Evolutionary conservation across 106 monocot species (phyloP).

Genomic region (Agapanthus africanus): DNA sequence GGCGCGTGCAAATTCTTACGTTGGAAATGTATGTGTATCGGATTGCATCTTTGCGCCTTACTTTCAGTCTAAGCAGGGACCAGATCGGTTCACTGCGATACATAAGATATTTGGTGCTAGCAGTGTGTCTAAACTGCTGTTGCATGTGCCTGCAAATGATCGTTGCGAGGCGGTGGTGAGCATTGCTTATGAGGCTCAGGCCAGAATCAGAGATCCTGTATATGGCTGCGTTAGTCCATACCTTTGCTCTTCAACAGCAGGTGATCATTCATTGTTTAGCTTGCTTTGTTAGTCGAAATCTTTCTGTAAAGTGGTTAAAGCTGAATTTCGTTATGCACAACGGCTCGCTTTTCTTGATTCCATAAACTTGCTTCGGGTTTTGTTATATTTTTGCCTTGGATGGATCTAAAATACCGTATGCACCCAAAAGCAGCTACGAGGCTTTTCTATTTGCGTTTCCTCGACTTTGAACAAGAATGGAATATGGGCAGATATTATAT

Average conservation of each 20-base stretch:
- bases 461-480: too few relatives aligned
- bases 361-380: background rate
- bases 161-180: constrained; percentile 54
- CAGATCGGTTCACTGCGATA: constrained; percentile 44
- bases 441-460: too few relatives aligned
- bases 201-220: constrained; percentile 49
- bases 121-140: constrained; percentile 56
- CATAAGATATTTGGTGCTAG: constrained; percentile 75
- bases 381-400: background rate
- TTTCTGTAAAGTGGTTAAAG: background rate
- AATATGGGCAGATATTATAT: too few relatives aligned
- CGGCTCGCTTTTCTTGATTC: background rate
- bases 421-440: too few relatives aligned
- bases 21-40: constrained; percentile 49
- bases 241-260: constrained; percentile 70
- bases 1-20: constrained; percentile 66
- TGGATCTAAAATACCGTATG: background rate
- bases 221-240: constrained; percentile 71
- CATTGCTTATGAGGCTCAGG: constrained; percentile 64
- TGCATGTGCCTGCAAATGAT: constrained; percentile 30
- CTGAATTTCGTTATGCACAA: background rate
- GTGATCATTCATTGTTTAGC: constrained; percentile 2
- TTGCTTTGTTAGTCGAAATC: background rate
- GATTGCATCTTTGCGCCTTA: constrained; percentile 61
- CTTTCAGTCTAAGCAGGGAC: constrained; percentile 39